Conservation (phyloP, 495 filamentous ascomycete species). For the Friedmanniomyces simplex region DNA sequence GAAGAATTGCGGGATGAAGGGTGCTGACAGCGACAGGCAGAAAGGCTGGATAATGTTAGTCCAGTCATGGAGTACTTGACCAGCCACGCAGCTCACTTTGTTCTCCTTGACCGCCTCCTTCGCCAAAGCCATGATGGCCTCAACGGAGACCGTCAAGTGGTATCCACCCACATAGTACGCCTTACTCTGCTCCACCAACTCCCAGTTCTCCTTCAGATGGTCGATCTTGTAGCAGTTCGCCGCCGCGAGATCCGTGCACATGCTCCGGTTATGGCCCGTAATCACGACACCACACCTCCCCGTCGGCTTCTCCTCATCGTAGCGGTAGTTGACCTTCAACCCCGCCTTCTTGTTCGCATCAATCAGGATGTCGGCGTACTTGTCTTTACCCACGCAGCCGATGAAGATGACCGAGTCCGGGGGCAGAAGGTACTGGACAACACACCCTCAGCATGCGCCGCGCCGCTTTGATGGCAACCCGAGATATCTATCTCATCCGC, state of each 20-base stretch:
- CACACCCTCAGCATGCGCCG: constrained; percentile 10
- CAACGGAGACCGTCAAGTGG: constrained; percentile 79
- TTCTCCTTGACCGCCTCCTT: constrained; percentile 79
- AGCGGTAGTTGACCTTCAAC: constrained; percentile 83
- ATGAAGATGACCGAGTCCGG: constrained; percentile 81
- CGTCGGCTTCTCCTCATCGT: constrained; percentile 70
- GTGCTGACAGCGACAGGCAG: constrained; percentile 79
- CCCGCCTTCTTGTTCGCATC: constrained; percentile 71
- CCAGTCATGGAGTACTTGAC: neutral
- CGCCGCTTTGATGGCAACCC: neutral
- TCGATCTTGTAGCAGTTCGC: constrained; percentile 95
- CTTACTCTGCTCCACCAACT: constrained; percentile 74
- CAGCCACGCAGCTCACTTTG: constrained; percentile 46
- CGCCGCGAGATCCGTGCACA: constrained; percentile 92
- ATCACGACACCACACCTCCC: constrained; percentile 95
- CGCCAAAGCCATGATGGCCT: constrained; percentile 76
- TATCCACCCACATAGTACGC: constrained; percentile 90
- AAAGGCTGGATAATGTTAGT: constrained; percentile 44
- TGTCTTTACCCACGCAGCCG: constrained; percentile 85
- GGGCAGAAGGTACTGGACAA: constrained; percentile 71
- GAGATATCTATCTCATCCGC: constrained; percentile 41
- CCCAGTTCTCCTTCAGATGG: constrained; percentile 91
- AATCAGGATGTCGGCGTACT: constrained; percentile 75
- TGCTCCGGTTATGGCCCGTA: constrained; percentile 81
- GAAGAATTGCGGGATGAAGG: constrained; percentile 96